Evolutionary conservation across 2,329 filamentous ascomycete species (phyloP).

Genomic region (Pestalotiopsis sp.): DNA sequence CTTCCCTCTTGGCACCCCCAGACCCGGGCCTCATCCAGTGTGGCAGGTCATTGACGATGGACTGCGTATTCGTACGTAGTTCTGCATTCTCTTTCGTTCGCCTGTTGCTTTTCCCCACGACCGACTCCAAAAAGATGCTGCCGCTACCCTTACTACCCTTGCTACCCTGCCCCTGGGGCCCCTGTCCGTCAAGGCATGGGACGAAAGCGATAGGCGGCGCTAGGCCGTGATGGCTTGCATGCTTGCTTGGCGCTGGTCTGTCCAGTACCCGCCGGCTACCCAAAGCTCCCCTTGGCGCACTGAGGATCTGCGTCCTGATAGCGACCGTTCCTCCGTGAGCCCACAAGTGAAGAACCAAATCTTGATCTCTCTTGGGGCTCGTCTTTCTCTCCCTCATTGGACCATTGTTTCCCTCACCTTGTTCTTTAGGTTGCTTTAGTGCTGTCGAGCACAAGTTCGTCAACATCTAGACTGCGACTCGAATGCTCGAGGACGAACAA

Average conservation of each 20-base stretch:
- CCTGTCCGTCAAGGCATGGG: not conserved
- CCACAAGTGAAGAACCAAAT: not conserved
- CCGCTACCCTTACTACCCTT: not conserved
- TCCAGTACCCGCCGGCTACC: not conserved
- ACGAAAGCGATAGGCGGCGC: not conserved
- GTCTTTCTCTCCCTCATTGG: not conserved
- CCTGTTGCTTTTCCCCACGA: not conserved
- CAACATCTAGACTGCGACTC: not conserved
- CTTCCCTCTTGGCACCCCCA: not conserved
- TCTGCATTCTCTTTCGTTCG: conserved; percentile 7
- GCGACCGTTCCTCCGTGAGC: not conserved
- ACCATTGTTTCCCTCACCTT: not conserved
- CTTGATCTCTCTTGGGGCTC: not conserved
- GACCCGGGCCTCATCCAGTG: not conserved
- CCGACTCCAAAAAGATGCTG: not conserved
- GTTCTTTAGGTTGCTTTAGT: not conserved
- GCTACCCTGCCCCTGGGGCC: not conserved
- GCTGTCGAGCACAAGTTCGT: not conserved
- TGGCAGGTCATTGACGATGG: not conserved
- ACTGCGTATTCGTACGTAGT: not conserved
- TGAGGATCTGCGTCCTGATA: not conserved
- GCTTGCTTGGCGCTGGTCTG: not conserved
- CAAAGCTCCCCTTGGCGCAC: not conserved
- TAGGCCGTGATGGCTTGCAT: not conserved
- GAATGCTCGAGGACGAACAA: not conserved